Conservation (phyloP, 257 asterid species). For the Ilex asprella region DNA sequence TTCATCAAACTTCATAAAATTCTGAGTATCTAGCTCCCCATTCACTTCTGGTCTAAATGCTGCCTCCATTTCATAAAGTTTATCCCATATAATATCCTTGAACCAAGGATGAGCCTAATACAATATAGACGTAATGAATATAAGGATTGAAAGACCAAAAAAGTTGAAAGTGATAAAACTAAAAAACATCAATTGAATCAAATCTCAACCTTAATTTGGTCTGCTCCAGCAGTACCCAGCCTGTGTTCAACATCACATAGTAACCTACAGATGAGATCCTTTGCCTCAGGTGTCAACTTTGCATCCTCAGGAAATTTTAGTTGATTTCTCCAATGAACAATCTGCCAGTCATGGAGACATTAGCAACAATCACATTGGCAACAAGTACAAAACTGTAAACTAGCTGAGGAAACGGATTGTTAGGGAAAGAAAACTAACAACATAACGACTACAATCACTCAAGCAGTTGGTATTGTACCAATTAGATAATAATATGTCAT, state of each 20-base stretch:
- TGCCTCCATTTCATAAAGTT: conserved; percentile 92
- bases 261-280: conserved; percentile 79
- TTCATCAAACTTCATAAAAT: conserved; percentile 94
- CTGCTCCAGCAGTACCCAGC: conserved; percentile 88
- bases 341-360: conserved; percentile 39
- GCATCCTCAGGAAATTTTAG: conserved; percentile 75
- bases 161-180: conserved; percentile 2
- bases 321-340: conserved; percentile 97
- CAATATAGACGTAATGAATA: conserved; percentile 9
- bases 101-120: conserved; percentile 96
- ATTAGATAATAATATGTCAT: no score
- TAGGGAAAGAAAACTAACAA: neutral
- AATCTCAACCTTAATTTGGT: conserved; percentile 65
- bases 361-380: conserved; percentile 13
- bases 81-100: conserved; percentile 75
- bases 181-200: conserved; percentile 4
- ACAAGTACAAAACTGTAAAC: conserved; percentile 1
- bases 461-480: neutral
- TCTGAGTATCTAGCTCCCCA: conserved; percentile 93
- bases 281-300: conserved; percentile 68
- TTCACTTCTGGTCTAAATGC: conserved; percentile 89
- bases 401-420: neutral
- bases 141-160: conserved; percentile 7
- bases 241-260: conserved; percentile 94
- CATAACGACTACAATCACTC: neutral